These are phyloP conservation scores for Piromyces sp. DNA, from an alignment of 192 early-diverging fungal species.

Conservation along the genomic window DNA sequence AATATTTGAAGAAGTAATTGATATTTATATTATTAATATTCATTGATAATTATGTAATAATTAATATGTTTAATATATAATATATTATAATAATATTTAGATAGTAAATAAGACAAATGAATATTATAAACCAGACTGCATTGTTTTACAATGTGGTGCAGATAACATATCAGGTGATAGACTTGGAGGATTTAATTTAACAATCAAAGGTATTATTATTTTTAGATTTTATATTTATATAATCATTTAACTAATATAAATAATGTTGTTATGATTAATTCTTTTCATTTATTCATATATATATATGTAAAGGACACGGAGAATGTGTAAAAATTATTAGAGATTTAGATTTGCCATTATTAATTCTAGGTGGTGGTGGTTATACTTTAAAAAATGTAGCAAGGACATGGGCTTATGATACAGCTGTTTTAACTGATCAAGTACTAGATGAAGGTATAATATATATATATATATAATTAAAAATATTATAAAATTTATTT, in stretches of 20 bases:
- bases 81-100: neutral
- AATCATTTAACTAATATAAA: too few species aligned
- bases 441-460: neutral
- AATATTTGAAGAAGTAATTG: conserved; percentile 67
- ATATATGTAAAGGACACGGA: conserved; percentile 88
- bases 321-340: conserved; percentile 85
- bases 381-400: conserved; percentile 94
- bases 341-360: conserved; percentile 73
- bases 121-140: conserved; percentile 72
- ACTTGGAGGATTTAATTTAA: conserved; percentile 85
- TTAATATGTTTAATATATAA: too few species aligned
- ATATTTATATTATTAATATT: conserved; percentile 75
- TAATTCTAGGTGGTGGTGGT: conserved; percentile 89
- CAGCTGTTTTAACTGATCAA: conserved; percentile 12
- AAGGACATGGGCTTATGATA: conserved; percentile 90
- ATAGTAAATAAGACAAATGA: conserved; percentile 14
- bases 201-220: conserved; percentile 42
- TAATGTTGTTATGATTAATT: too few species aligned
- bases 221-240: too few species aligned
- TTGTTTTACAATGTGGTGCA: conserved; percentile 89
- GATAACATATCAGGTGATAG: conserved; percentile 90
- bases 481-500: too few species aligned
- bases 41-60: too few species aligned
- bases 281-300: too few species aligned
- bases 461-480: too few species aligned